Evolutionary conservation across 306 rosid species (phyloP), one percentile per base, ranked within the genome.

Genomic region (Clitoria ternatea): DNA sequence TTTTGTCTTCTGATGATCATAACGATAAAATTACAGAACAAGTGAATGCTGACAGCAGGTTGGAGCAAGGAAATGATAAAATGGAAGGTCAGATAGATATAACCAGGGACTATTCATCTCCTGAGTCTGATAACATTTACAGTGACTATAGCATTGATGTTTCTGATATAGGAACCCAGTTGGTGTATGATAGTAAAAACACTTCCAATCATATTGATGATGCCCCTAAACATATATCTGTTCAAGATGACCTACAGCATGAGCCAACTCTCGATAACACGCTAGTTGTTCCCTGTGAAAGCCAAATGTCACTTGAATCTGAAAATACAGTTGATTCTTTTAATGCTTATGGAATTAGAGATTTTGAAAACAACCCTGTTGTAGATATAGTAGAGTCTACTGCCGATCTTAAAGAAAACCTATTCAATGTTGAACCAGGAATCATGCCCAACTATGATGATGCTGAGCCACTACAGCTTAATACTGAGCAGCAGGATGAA

Each of bases 1-100:
- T 76, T 44, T 61, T 89, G 84, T 77, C 81, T 35, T 80, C 87
- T 66, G 99, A 89, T 79, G 77, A 81, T 20, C 77, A 36, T 29
- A 69, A 59, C 45, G 81, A 76, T 68, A 56, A 53, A 45, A 66
- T 42, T 50, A 48, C 50, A 0, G 90, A 36, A 65, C 78, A 71
- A 48, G 83, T 22, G 35, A 73, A 73, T 37, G 81, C 71, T 53
- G 61, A 49, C 53, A 37, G 54, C 33, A 69, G 19, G 61, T 17
- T 5, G 49, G 78, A 78, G 44, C 69, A 76, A 54, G 96, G 79
- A 59, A 79, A 73, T 44, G 67, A 36, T 77, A 79, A 55, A 77
- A 53, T 18, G 4, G 83, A 79, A 70, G 88, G 72, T 64, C 70
- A 77, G 75, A 68, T 84, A 83, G 86, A 82, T 83, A 69, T 79